These are phyloP conservation scores for Neurospora sp. DNA, from an alignment of 495 filamentous ascomycete genomes.

Conservation along the genomic window DNA sequence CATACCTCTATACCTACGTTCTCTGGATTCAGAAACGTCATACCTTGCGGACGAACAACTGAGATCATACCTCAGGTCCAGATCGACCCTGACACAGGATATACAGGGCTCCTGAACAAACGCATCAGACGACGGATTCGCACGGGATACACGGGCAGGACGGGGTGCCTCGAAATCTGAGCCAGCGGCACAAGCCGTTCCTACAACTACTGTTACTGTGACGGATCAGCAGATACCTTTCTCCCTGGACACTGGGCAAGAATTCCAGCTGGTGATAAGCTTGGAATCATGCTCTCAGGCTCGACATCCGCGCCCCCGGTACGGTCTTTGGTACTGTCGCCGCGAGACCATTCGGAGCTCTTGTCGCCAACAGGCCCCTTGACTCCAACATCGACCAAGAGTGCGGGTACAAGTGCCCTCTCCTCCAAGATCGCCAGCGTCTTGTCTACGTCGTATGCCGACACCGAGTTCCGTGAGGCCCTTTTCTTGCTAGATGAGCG, in stretches of 20 bases:
- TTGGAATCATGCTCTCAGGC: neutral
- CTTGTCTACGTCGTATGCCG: constrained; percentile 84
- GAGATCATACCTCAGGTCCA: neutral
- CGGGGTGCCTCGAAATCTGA: neutral
- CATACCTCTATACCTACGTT: neutral
- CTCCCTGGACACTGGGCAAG: neutral
- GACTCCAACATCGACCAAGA: constrained; percentile 1
- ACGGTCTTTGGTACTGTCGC: neutral
- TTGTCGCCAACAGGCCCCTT: constrained; percentile 9
- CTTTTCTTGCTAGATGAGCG: constrained; percentile 66
- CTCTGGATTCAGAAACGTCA: neutral
- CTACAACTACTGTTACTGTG: neutral
- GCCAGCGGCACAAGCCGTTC: neutral
- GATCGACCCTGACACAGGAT: neutral
- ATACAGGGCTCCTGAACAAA: neutral
- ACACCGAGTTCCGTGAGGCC: constrained; percentile 83
- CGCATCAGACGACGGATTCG: neutral
- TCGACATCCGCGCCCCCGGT: neutral
- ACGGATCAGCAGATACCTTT: neutral
- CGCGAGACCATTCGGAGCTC: constrained; percentile 5
- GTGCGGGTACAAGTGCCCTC: constrained; percentile 17
- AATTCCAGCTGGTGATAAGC: neutral
- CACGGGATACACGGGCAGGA: neutral
- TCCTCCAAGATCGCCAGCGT: constrained; percentile 64
- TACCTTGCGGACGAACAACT: neutral